Evolutionary conservation across 2,329 filamentous ascomycete species (phyloP).

Genomic region (Microsporum canis): DNA sequence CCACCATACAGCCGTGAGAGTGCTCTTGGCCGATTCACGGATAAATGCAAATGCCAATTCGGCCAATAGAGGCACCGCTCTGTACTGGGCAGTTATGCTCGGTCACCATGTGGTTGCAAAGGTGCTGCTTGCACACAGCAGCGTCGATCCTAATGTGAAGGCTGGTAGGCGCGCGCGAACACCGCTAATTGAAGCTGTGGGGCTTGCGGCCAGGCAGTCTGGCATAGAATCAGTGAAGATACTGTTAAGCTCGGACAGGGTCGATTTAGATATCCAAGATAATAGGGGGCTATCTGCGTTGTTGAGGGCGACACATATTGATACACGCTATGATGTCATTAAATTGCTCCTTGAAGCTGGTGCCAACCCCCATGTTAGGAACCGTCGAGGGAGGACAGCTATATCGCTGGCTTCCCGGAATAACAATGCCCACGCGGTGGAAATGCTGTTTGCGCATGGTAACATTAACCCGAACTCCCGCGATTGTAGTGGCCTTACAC

Average conservation of each 20-base stretch:
- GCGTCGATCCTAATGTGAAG: background rate
- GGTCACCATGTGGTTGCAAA: background rate
- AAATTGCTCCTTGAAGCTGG: background rate
- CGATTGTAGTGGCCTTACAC: background rate
- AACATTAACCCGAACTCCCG: background rate
- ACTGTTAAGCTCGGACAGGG: background rate
- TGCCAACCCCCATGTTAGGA: background rate
- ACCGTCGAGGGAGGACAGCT: background rate
- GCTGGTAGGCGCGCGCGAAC: background rate
- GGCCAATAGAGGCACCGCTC: background rate
- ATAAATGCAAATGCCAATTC: conserved; percentile 22
- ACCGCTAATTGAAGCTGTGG: background rate
- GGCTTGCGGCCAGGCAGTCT: background rate
- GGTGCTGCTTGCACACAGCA: background rate
- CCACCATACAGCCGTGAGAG: background rate
- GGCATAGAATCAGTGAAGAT: background rate
- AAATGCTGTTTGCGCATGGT: background rate
- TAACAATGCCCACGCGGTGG: background rate
- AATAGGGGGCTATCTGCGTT: background rate
- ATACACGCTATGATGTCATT: background rate
- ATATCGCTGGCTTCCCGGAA: background rate
- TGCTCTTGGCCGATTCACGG: conserved; percentile 14
- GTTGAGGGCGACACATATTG: background rate
- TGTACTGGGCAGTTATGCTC: background rate
- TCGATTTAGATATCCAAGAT: background rate